Evolutionary conservation across 257 asterid genomes (phyloP), one percentile per base, ranked within the genome.

Genomic region (Nicotiana noctiflora): DNA sequence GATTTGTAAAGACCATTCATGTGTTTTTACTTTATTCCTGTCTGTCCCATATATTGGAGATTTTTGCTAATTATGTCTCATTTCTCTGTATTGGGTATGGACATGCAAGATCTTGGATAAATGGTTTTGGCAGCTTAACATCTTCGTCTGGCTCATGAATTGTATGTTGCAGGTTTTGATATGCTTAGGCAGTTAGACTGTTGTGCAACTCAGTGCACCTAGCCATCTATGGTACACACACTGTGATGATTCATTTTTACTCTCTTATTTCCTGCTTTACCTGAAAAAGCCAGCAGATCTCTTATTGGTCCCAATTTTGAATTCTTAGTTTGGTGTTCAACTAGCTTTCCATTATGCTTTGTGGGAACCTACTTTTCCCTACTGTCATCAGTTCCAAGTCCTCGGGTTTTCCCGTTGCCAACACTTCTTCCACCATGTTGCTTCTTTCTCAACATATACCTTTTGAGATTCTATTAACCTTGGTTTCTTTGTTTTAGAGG

Each of bases 1-100:
- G 81, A 82, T 79, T 82, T 85, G 86, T 86, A 46, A 83, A 68
- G 59, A 66, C 53, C 78, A 21, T 34, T 6, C 25, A 15, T 15
- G 67, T 23, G 3, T 52, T 63, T 62, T 25, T 65, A 65, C 18
- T 17, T 49, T 74, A 19, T 74, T 23, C 19, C 61, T 25, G 79
- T 74, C 40, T 46, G 23, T 49, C 25, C 61, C 51, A 49, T 49
- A 74, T 23, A 49, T 74, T 15, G 3, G 25, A 74, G 25, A 23
- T 14, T 25, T 18, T 74, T 25, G 44, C 21, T 15, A 23, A 15
- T 49, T 25, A 74, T 49, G 62, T 49, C 44, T 72, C 3, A 2
- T 74, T 25, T 49, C 0, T 62, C 40, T 74, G 8, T 70, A 57
- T 74, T 14, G 61, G 44, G 14, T 46, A 13, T 49, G 15, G 62